Base-by-base conservation (phyloP, 148 eudicot species). In the Amaranthus palmeri region DNA sequence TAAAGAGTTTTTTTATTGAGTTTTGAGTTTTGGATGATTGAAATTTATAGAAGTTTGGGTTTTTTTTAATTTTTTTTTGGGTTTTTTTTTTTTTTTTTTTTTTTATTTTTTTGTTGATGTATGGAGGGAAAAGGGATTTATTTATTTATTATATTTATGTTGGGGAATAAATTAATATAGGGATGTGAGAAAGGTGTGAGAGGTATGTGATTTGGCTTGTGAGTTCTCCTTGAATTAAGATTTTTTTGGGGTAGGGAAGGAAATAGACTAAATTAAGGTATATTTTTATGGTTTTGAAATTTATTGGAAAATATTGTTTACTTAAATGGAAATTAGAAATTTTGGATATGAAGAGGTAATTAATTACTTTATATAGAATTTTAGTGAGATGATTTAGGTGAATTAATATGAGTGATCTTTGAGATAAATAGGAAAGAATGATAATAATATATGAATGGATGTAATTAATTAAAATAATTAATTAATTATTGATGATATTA, bases 131-230 rank as follows among this genome's bases (percentile, higher is more conserved):
- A 25, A 25, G 36, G 36, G 36, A 25, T 25, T 25, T 25, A 25
- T 25, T 25, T 25, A 10, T 17, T 42, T 18, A 10, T 52, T 6
- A n/a, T 9, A 13, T 53, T 63, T 6, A 2, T 4, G 58, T 54
- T 8, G 46, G 45, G n/a, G 36, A 55, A 43, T 14, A 68, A 54
- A 69, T 67, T 61, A 68, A 58, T n/a, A n/a, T 69, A 54, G 45
- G 47, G 58, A 62, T 64, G 65, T 53, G 53, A 69, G 61, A 69
- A 40, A 36, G 55, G 72, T 72, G 80, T 77, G 80, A 71, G 58
- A 40, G 58, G 65, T 75, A 71, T 73, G 79, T 65, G 78, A 51
- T 54, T 46, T 7, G 54, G 46, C 18, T 44, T 45, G 68, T 64
- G 66, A 58, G 48, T 50, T 17, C 48, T 54, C 73, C 76, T 76